Conservation (phyloP, 2,329 filamentous ascomycete genomes). For the Fusarium chlamydosporum region DNA sequence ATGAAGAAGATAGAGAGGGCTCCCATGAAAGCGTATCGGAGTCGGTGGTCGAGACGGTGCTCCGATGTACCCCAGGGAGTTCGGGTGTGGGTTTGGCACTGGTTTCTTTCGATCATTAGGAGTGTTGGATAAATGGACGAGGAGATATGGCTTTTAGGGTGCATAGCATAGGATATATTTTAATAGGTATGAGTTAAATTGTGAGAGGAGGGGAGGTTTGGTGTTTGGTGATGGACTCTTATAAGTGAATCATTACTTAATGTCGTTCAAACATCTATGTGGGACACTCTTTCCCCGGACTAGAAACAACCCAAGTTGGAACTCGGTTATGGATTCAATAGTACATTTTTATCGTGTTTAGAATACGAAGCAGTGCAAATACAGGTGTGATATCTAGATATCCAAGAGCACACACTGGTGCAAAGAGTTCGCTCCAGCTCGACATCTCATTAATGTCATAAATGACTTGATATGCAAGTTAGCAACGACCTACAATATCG, state of each 20-base stretch:
- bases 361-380: not conserved
- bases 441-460: no score
- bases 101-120: conserved; percentile 46
- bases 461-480: no score
- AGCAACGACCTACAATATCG: no score
- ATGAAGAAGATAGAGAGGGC: conserved; percentile 44
- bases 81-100: conserved; percentile 53
- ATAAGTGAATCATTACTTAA: not conserved
- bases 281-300: conserved; percentile 1
- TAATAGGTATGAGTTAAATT: not conserved
- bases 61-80: conserved; percentile 48
- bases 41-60: conserved; percentile 48
- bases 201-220: not conserved
- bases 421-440: no score
- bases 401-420: no score
- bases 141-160: not conserved
- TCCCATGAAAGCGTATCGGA: conserved; percentile 50
- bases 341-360: no score
- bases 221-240: not conserved
- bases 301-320: not conserved
- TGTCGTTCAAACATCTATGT: not conserved
- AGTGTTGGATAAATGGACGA: not conserved
- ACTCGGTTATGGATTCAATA: no score
- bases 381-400: no score
- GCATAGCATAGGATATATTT: not conserved